Evolutionary conservation across 306 rosid species (phyloP).

Genomic region (Fagus crenata): DNA sequence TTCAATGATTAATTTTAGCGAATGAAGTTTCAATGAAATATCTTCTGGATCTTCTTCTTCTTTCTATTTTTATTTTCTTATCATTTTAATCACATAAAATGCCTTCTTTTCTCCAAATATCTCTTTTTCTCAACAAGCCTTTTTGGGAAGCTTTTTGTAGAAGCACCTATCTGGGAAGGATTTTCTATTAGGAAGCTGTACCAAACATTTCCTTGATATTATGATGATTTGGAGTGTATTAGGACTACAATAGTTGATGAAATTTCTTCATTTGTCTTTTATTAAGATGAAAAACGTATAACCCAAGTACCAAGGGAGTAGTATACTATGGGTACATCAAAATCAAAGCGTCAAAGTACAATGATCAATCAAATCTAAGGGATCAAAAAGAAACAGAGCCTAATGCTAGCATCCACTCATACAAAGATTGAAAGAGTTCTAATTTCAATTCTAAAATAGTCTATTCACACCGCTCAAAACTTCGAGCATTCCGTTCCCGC

Average conservation of each 20-base stretch:
- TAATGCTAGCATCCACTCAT: no score
- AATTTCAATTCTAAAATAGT: no score
- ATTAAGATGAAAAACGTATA: no score
- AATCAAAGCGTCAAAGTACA: no score
- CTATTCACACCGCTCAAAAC: no score
- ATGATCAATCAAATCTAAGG: no score
- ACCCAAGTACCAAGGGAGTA: no score
- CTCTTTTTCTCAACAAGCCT: background rate
- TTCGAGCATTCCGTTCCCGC: no score
- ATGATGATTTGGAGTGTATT: background rate
- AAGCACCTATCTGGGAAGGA: background rate
- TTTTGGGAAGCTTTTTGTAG: background rate
- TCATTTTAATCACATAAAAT: background rate
- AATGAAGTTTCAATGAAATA: no score
- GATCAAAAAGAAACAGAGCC: no score
- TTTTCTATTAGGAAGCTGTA: background rate
- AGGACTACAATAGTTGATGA: background rate
- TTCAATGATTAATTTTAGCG: background rate
- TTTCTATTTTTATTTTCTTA: background rate
- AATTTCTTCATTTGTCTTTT: background rate
- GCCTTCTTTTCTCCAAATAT: background rate
- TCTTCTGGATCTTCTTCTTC: background rate
- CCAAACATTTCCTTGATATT: background rate
- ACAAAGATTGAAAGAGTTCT: no score
- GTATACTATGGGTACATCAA: no score